A percentile compares a stretch with the other conserved stretches of the same genome.
Evolutionary conservation across 495 filamentous ascomycete genomes (phyloP).

Genomic region (Massariosphaeria phaeospora): DNA sequence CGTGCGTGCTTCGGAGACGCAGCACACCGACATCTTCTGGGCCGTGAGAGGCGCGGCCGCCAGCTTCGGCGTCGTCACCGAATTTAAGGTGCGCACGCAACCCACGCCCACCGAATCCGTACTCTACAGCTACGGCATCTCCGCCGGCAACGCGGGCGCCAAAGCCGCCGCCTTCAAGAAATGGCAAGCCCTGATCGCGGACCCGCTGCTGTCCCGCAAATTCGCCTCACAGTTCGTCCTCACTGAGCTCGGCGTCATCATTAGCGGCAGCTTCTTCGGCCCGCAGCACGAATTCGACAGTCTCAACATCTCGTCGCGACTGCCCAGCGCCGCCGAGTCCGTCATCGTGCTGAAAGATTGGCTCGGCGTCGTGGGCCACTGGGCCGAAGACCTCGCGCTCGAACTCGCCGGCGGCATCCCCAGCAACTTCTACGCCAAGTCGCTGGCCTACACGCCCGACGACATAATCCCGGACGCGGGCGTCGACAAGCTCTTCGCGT

Average conservation of each 20-base stretch:
- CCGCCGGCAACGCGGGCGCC: constrained; percentile 37
- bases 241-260: constrained; percentile 34
- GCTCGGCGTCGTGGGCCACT: constrained; percentile 49
- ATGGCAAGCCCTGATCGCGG: constrained; percentile 42
- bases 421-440: constrained; percentile 46
- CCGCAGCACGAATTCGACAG: constrained; percentile 41
- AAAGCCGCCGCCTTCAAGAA: constrained; percentile 40
- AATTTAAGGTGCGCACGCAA: constrained; percentile 47
- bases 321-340: constrained; percentile 39
- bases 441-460: constrained; percentile 47
- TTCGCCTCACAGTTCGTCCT: constrained; percentile 45
- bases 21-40: constrained; percentile 31
- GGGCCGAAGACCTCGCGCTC: constrained; percentile 45
- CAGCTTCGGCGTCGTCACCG: constrained; percentile 47
- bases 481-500: constrained; percentile 44
- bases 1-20: constrained; percentile 31
- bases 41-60: constrained; percentile 49
- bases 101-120: constrained; percentile 37
- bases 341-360: constrained; percentile 51
- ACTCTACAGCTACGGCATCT: constrained; percentile 41
- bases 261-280: constrained; percentile 46
- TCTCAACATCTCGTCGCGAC: constrained; percentile 35
- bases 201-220: constrained; percentile 50
- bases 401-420: constrained; percentile 38
- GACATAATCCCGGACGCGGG: constrained; percentile 40